Evolutionary conservation across 2,329 filamentous ascomycete genomes (phyloP), one percentile per base, ranked within the genome.

Genomic region (Bisporella sp.): DNA sequence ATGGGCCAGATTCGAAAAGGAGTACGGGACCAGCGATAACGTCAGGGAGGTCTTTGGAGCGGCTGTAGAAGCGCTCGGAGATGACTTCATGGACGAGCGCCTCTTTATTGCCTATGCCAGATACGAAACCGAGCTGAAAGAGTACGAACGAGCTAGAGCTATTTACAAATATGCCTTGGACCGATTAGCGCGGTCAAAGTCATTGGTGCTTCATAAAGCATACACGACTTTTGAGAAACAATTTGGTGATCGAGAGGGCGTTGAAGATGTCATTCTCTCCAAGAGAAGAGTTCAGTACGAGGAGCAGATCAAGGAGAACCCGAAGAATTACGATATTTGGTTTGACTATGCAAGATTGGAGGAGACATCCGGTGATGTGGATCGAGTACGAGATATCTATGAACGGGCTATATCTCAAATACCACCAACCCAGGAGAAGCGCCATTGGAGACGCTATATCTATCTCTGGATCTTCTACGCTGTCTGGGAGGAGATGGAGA

Each of bases 181-280:
- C 68, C 86, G 92, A 47, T 79, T 99, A 55, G 87, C 93, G 8
- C 82, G 93, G 28, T 95, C 89, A 9, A 90, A 86, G 67, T 93
- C 92, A 1, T 83, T 85, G 68, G 75, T 78, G 11, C 76, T 99
- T 6, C 92, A 99, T 72, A 95, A 95, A 66, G 84, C 90, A 11
- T 99, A 97, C 67, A 97, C 92, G 0, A 92, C 88, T 0, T 99
- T 99, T 60, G 93, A 99, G 70, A 99, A 99, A 72, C 93, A 99
- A 63, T 99, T 89, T 65, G 93, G 93, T 56, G 91, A 97, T 67
- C 78, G 80, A 49, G 89, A 96, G 61, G 93, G 93, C 4, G 89
- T 99, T 2, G 92, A 97, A 62, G 89, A 97, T 66, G 91, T 97
- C 6, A 89, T 99, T 31, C 68, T 97, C n/a, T 90, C 90, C 12